A percentile compares a stretch with the other conserved stretches of the same genome.
Evolutionary conservation across 305 asterid species (phyloP).

Genomic region (Plantago coronopus): DNA sequence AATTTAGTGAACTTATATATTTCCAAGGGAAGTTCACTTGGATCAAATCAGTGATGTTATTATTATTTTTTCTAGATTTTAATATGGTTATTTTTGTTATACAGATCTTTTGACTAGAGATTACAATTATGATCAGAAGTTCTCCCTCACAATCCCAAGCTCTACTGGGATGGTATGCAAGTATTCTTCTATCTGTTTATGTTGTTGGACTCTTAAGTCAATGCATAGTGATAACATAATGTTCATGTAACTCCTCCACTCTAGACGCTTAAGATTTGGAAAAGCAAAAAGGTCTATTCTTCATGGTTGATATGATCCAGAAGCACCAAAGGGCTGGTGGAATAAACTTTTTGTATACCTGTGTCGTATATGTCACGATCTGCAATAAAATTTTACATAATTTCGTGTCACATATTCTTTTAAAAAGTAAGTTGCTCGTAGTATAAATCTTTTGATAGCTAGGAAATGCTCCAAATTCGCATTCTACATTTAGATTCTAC

Average conservation of each 20-base stretch:
- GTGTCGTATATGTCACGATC: too few relatives aligned
- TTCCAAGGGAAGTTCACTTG: too few relatives aligned
- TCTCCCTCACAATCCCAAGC: conserved; percentile 64
- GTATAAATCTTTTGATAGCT: background rate
- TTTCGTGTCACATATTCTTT: too few relatives aligned
- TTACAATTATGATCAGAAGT: conserved; percentile 82
- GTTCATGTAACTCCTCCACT: too few relatives aligned
- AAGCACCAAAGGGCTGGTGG: too few relatives aligned
- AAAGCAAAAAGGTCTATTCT: too few relatives aligned
- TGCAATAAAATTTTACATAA: too few relatives aligned
- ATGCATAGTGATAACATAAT: background rate
- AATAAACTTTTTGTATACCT: too few relatives aligned
- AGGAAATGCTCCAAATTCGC: conserved; percentile 1
- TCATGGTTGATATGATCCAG: too few relatives aligned
- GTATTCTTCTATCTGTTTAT: background rate
- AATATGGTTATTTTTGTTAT: conserved; percentile 18
- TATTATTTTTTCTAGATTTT: conserved; percentile 1
- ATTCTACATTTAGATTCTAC: background rate
- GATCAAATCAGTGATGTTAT: background rate
- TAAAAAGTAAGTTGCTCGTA: background rate
- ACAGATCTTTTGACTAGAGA: conserved; percentile 83
- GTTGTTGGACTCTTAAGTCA: background rate
- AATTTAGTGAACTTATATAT: too few relatives aligned
- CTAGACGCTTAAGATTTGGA: too few relatives aligned
- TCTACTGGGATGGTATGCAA: conserved; percentile 78